Evolutionary conservation across 2,329 filamentous ascomycete genomes (phyloP).

Genomic region (Epichloe glyceriae): DNA sequence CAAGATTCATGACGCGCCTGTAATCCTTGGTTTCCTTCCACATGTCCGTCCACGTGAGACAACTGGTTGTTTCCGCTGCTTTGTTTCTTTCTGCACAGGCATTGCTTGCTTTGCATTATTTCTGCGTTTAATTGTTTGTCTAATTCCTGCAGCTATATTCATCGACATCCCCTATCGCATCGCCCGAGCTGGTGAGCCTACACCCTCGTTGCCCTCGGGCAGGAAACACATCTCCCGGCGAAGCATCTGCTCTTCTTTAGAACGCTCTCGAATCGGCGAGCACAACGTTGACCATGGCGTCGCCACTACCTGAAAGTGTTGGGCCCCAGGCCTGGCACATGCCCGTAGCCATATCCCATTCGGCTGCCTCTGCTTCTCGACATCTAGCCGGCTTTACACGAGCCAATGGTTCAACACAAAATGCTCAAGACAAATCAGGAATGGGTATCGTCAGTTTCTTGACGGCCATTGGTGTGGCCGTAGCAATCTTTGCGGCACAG

Average conservation of each 20-base stretch:
- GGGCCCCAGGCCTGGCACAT: not conserved
- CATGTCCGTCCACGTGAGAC: not conserved
- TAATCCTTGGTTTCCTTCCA: not conserved
- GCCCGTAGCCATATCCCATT: not conserved
- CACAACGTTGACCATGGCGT: not conserved
- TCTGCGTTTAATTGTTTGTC: not conserved
- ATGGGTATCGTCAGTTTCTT: constrained; percentile 37
- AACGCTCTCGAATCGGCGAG: not conserved
- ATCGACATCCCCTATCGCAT: not conserved
- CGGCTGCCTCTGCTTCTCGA: not conserved
- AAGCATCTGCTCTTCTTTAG: not conserved
- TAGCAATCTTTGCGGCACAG: constrained; percentile 50
- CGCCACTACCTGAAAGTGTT: not conserved
- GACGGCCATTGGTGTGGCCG: constrained; percentile 49
- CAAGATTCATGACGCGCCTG: constrained; percentile 1
- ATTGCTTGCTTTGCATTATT: not conserved
- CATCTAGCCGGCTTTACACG: constrained; percentile 1
- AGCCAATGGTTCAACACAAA: not conserved
- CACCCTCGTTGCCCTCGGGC: not conserved
- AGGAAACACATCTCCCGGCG: not conserved
- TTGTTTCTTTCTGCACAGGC: not conserved
- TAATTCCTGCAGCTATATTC: not conserved
- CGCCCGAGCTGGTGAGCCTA: not conserved
- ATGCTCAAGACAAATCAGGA: constrained; percentile 31
- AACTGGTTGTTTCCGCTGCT: not conserved